A percentile compares a stretch with the other conserved stretches of the same genome.
Evolutionary conservation across 1,284 basidiomycete genomes (phyloP).

Genomic region (Puccinia coronata): DNA sequence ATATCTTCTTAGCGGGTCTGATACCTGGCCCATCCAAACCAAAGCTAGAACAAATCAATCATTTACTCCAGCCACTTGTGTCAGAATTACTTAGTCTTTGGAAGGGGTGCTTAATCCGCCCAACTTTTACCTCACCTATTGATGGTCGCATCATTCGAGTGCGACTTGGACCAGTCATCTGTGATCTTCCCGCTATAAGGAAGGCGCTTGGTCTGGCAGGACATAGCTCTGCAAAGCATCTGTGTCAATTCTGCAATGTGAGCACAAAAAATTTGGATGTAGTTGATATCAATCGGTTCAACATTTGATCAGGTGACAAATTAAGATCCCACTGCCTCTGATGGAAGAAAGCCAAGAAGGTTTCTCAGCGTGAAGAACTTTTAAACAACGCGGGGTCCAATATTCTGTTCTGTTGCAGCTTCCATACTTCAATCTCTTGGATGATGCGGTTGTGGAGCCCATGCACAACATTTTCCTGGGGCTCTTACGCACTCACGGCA

Average conservation of each 20-base stretch:
- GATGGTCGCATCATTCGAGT: slow-evolving; percentile 30
- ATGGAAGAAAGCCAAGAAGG: slow-evolving; percentile 37
- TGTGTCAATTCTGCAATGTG: slow-evolving; percentile 24
- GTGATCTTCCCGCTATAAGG: slow-evolving; percentile 36
- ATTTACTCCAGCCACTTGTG: slow-evolving; percentile 57
- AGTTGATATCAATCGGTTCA: background rate
- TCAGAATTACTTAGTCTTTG: slow-evolving; percentile 41
- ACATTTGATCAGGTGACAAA: background rate
- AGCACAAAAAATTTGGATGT: background rate
- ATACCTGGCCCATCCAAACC: slow-evolving; percentile 38
- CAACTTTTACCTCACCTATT: background rate
- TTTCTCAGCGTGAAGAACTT: background rate
- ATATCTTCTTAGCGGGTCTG: slow-evolving; percentile 33
- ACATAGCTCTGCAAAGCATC: slow-evolving; percentile 1
- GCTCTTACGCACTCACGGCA: slow-evolving; percentile 15
- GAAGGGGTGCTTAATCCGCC: background rate
- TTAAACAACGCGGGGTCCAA: slow-evolving; percentile 12
- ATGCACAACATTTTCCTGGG: slow-evolving; percentile 48
- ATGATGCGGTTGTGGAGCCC: slow-evolving; percentile 21
- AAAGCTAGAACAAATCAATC: slow-evolving; percentile 35
- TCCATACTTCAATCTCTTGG: slow-evolving; percentile 33
- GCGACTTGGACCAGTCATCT: slow-evolving; percentile 16
- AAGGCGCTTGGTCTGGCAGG: slow-evolving; percentile 39
- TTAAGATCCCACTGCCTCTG: background rate
- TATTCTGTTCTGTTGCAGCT: slow-evolving; percentile 33